Evolutionary conservation across 2,329 filamentous ascomycete genomes (phyloP), one percentile per base, ranked within the genome.

Genomic region (Colletotrichum sp.): DNA sequence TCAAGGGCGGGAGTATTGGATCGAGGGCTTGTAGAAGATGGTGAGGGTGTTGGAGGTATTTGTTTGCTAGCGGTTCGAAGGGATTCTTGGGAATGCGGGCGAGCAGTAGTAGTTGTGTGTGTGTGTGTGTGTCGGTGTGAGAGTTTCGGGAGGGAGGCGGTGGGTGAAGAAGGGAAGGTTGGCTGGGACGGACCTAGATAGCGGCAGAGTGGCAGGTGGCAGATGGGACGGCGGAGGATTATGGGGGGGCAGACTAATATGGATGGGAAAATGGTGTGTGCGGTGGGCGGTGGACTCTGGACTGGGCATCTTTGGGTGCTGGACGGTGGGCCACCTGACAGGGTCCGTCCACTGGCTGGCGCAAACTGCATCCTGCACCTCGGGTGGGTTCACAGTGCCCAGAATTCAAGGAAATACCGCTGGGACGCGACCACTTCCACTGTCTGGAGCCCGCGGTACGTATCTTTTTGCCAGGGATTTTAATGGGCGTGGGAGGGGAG

Each of bases 141-240:
- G 30, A 52, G 68, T 57, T 73, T 49, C 62, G 64, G 63, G 59
- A 32, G 65, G 59, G 74, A 66, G 65, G 59, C 44, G 69, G 69
- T 72, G 49, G 65, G 28, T 73, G 72, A 76, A 75, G 75, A 75
- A 76, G 71, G 75, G 32, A 76, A 67, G 65, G 75, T 75, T 76
- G 75, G 73, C 72, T 75, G 72, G 72, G 72, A 72, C 72, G 69
- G 69, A 67, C 70, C 69, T 76, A 49, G 73, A 76, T 68, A 44
- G 64, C 73, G 69, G 73, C 73, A 72, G 69, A 76, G 73, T 72
- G 73, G 73, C 73, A 72, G 74, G 70, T 74, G 59, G 62, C 64
- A 65, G 71, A 74, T 69, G 71, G 74, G 74, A 74, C 64, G 71
- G 64, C 63, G 70, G 70, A 68, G 62, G 69, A 66, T 72, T 72